phyloP scores from a whole-genome alignment of 208 protist species.

The Wallacemonas sp. region DNA sequence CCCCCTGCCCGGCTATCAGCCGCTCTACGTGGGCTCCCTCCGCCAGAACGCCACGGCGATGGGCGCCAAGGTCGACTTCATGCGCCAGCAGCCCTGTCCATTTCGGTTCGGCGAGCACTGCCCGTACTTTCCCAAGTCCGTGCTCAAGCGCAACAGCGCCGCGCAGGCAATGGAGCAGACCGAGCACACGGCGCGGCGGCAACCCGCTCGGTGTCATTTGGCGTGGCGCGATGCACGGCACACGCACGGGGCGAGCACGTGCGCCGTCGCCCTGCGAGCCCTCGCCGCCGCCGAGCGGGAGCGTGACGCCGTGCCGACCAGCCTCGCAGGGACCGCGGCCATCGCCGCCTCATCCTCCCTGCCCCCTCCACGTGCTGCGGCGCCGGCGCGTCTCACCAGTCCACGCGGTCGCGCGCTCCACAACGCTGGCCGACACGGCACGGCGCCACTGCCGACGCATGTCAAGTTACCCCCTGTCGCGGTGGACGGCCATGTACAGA shows the following conservation, averaged over 20 bases:
- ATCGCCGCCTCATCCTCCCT: too few species aligned
- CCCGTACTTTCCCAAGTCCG: conserved; percentile 32
- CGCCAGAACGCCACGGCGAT: background rate
- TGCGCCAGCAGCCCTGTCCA: conserved; percentile 35
- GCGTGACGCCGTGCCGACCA: too few species aligned
- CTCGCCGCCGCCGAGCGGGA: background rate
- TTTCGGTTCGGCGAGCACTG: conserved; percentile 48
- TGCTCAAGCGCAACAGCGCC: conserved; percentile 13
- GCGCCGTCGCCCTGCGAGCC: background rate
- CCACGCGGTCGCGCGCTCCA: too few species aligned
- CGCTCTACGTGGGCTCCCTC: background rate
- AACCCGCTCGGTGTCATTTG: background rate
- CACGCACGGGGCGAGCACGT: background rate
- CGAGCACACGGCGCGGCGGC: background rate
- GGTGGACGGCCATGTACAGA: conserved; percentile 8
- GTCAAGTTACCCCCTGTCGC: conserved; percentile 7
- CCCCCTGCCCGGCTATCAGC: conserved; percentile 28
- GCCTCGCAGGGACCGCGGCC: too few species aligned
- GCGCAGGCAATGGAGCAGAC: background rate
- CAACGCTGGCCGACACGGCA: background rate
- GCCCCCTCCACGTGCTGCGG: too few species aligned
- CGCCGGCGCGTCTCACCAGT: too few species aligned
- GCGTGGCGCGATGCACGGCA: background rate
- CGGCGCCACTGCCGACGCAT: background rate
- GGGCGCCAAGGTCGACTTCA: conserved; percentile 36